A percentile compares a stretch with the other conserved stretches of the same genome.
These are phyloP conservation scores for Phaeoacremonium minimum DNA, from an alignment of 2,329 filamentous ascomycete species.

Conservation along the genomic window DNA sequence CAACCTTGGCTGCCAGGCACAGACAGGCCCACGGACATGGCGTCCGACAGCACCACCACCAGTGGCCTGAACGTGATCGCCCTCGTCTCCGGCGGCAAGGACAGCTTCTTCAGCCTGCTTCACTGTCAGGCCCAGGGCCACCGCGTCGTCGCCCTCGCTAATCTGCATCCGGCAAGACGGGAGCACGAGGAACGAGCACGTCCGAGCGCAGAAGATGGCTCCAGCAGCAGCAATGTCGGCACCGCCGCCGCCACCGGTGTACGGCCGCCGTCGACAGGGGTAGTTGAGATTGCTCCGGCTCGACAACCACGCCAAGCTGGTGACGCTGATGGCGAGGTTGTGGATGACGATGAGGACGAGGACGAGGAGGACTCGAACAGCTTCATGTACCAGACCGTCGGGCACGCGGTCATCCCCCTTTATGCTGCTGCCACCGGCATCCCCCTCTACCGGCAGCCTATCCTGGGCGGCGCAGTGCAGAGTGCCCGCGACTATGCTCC, in stretches of 20 bases:
- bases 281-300: background rate
- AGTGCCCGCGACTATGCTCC: conserved; percentile 64
- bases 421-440: conserved; percentile 76
- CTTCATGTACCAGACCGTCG: conserved; percentile 99
- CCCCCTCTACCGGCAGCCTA: conserved; percentile 78
- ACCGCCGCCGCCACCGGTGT: background rate
- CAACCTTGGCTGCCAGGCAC: too few species aligned
- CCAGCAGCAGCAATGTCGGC: background rate
- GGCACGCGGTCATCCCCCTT: conserved; percentile 79
- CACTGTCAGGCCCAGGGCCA: conserved; percentile 88
- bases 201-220: background rate
- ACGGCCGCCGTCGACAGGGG: background rate
- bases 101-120: conserved; percentile 89
- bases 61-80: conserved; percentile 73
- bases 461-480: conserved; percentile 67
- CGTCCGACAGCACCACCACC: background rate
- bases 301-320: background rate
- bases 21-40: background rate
- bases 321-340: conserved; percentile 7
- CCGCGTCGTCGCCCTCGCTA: conserved; percentile 80
- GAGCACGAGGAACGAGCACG: conserved; percentile 2
- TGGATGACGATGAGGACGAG: conserved; percentile 21
- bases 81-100: conserved; percentile 92
- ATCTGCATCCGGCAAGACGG: conserved; percentile 61
- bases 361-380: conserved; percentile 75